Percentiles rank a stretch among this genome's conserved stretches.
phyloP scores from a whole-genome alignment of 371 early-diverging fungal species.

The Phascolomyces articulosus region DNA sequence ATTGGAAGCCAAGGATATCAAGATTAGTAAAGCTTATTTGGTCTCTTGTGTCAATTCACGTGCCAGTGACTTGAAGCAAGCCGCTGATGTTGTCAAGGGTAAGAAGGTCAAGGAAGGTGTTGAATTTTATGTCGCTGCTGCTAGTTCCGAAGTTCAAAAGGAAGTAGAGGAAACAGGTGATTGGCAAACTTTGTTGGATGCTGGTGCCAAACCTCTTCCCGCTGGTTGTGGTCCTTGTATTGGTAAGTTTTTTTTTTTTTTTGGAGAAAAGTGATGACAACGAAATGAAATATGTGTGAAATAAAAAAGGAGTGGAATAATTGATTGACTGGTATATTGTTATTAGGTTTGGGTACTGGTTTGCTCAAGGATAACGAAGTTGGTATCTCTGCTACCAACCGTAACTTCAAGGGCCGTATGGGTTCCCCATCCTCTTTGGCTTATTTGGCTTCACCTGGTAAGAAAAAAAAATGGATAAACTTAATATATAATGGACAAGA shows the following conservation, averaged over 20 bases:
- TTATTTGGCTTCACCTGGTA: conserved; percentile 87
- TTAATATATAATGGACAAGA: no score
- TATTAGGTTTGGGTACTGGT: conserved; percentile 80
- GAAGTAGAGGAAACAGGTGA: conserved; percentile 85
- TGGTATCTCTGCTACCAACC: conserved; percentile 96
- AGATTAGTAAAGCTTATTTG: conserved; percentile 94
- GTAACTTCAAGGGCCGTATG: conserved; percentile 98
- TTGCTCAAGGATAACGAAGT: conserved; percentile 92
- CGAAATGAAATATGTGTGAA: no score
- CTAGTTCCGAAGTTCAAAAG: conserved; percentile 86
- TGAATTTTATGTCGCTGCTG: conserved; percentile 95
- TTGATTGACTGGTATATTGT: neutral
- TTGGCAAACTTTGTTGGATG: conserved; percentile 84
- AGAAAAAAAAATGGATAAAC: no score
- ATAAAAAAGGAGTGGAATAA: neutral
- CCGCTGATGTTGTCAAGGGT: conserved; percentile 82
- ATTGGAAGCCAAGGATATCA: conserved; percentile 71
- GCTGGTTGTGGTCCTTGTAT: conserved; percentile 98
- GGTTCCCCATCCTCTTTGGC: conserved; percentile 89
- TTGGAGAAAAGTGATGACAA: neutral
- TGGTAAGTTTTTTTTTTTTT: conserved; percentile 42
- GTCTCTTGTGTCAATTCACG: conserved; percentile 95
- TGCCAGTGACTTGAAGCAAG: conserved; percentile 82
- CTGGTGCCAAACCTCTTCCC: conserved; percentile 90
- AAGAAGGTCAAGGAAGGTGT: conserved; percentile 82